Evolutionary conservation across 2,329 filamentous ascomycete genomes (phyloP).

Genomic region (Diplodia corticola): DNA sequence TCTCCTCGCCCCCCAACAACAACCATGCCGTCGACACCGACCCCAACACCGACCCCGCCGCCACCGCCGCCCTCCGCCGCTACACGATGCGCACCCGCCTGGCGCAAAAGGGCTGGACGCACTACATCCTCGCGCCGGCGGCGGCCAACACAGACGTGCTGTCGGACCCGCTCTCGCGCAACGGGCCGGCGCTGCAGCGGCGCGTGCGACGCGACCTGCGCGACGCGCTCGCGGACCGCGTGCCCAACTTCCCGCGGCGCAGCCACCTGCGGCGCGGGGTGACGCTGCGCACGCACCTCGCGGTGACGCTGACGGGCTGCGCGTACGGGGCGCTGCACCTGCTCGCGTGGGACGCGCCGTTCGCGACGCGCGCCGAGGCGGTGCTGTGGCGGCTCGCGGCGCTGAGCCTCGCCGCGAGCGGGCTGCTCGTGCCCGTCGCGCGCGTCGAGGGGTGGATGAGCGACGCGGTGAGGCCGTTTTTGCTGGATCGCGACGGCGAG

Average conservation of each 20-base stretch:
- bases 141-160: neutral
- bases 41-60: neutral
- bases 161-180: too few species aligned
- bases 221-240: neutral
- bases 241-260: constrained; percentile 8
- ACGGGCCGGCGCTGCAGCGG: neutral
- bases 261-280: neutral
- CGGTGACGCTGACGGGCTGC: constrained; percentile 20
- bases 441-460: neutral
- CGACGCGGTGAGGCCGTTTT: constrained; percentile 25
- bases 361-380: constrained; percentile 20
- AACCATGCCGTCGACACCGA: too few species aligned
- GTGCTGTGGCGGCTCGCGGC: constrained; percentile 24
- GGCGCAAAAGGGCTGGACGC: neutral
- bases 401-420: constrained; percentile 22
- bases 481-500: constrained; percentile 23
- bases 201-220: neutral
- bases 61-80: neutral
- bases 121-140: neutral
- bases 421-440: constrained; percentile 13
- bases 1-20: neutral
- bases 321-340: constrained; percentile 29
- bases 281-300: constrained; percentile 5
- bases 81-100: neutral
- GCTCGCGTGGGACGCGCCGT: constrained; percentile 30